Evolutionary conservation across 257 asterid species (phyloP), one percentile per base, ranked within the genome.

Genomic region (Sherardia arvensis): DNA sequence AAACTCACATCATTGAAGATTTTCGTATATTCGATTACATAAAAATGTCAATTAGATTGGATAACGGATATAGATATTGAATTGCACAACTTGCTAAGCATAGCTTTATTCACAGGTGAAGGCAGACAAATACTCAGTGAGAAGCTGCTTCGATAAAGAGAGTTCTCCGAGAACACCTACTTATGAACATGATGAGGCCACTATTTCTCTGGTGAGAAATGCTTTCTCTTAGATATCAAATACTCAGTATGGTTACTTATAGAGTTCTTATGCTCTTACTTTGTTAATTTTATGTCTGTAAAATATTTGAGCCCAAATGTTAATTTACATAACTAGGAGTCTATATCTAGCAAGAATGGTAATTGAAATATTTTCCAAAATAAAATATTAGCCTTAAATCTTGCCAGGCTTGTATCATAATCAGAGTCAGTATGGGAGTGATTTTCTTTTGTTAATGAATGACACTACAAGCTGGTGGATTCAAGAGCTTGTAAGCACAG

Each of bases 121-220:
- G 81, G 96, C 96, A 28, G 95, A 92, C 43, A 92, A 89, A 71
- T 85, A 81, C 73, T 71, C 89, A 26, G 76, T 69, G 66, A 75
- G 83, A 67, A 81, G 83, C 38, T 76, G 73, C 64, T 71, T 67
- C 58, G 88, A 83, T 63, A 63, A 76, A 61, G 71, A 74, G 66
- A 74, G 80, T 69, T 90, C 99, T 61, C 90, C 96, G 48, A 81
- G 85, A 66, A 84, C 96, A 67, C 95, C 87, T 10, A 79, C 86
- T 4, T 80, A 77, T n/a, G 87, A 87, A 77, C 91, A 87, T 67
- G 90, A 85, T 66, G 91, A 89, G 58, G 87, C 86, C 33, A 72
- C 68, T 28, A 73, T 87, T 79, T 92, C 87, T 72, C 84, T 84
- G 91, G 97, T 92, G 73, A 78, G 11, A n/a, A 27, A 51, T 25